Evolutionary conservation across 1,139 yeast genomes (phyloP).

Genomic region (Diutina catenulata): DNA sequence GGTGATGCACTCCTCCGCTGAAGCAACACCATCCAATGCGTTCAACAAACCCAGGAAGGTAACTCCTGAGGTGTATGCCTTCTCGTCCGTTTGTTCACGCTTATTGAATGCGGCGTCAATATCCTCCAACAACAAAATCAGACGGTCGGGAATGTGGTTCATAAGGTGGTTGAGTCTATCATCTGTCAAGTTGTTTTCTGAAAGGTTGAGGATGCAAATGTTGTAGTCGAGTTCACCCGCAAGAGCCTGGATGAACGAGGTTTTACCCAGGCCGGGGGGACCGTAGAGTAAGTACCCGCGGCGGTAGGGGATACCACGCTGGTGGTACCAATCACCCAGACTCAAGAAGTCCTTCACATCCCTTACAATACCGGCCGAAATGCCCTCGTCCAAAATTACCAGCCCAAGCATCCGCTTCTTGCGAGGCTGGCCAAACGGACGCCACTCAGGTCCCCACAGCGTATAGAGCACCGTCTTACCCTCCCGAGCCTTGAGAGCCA

Average conservation of each 20-base stretch:
- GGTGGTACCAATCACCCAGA: constrained; percentile 86
- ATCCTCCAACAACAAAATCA: constrained; percentile 78
- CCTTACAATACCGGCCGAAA: constrained; percentile 48
- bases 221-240: constrained; percentile 96
- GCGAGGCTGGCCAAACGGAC: constrained; percentile 95
- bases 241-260: constrained; percentile 88
- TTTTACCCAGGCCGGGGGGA: constrained; percentile 97
- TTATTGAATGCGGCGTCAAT: constrained; percentile 91
- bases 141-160: constrained; percentile 91
- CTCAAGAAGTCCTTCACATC: constrained; percentile 75
- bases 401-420: constrained; percentile 76
- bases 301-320: constrained; percentile 93
- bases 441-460: constrained; percentile 98
- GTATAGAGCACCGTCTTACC: constrained; percentile 92
- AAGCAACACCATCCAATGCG: constrained; percentile 97
- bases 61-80: constrained; percentile 70
- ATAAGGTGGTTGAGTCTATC: constrained; percentile 87
- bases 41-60: constrained; percentile 90
- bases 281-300: constrained; percentile 91
- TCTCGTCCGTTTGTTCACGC: constrained; percentile 67
- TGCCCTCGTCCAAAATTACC: constrained; percentile 70
- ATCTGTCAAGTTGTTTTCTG: constrained; percentile 87
- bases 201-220: constrained; percentile 81
- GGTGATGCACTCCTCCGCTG: constrained; percentile 92
- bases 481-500: constrained; percentile 76